Conservation (phyloP, 306 rosid genomes). For the Cucumis hystrix region DNA sequence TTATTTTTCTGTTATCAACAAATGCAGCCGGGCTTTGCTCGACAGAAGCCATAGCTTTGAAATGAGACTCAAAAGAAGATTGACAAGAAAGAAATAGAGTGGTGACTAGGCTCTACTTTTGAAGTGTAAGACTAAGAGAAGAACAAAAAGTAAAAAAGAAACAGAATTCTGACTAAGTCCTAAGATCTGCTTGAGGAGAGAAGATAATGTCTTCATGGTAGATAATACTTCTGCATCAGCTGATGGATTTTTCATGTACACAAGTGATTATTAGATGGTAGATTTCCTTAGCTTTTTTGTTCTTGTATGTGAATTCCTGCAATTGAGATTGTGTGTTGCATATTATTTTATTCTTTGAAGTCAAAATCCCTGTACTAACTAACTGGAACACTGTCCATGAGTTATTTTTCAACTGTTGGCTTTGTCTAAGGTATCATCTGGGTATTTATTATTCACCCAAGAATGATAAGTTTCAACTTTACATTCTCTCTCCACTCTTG, state of each 20-base stretch:
- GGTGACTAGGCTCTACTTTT: not conserved
- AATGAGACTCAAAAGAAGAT: constrained; percentile 17
- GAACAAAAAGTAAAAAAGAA: constrained; percentile 6
- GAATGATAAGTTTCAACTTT: constrained; percentile 6
- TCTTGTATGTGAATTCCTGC: not conserved
- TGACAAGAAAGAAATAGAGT: constrained; percentile 7
- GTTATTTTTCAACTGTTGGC: not conserved
- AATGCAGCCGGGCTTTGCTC: constrained; percentile 84
- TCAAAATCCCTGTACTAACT: not conserved
- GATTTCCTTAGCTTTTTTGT: constrained; percentile 10
- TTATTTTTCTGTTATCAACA: not conserved
- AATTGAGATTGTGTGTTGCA: constrained; percentile 8
- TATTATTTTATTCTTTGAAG: constrained; percentile 11
- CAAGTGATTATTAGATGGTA: constrained; percentile 1
- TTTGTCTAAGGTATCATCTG: constrained; percentile 1
- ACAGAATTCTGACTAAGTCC: not conserved
- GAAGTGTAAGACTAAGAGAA: constrained; percentile 10
- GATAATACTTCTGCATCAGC: not conserved
- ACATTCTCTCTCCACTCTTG: not conserved
- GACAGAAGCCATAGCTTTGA: constrained; percentile 47
- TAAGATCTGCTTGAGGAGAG: not conserved
- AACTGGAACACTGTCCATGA: constrained; percentile 11
- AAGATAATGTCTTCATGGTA: not conserved
- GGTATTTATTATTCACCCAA: constrained; percentile 3
- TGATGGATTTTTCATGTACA: not conserved